These are phyloP conservation scores for Pezicula neosporulosa DNA, from an alignment of 2,329 filamentous ascomycete genomes.

Conservation along the genomic window DNA sequence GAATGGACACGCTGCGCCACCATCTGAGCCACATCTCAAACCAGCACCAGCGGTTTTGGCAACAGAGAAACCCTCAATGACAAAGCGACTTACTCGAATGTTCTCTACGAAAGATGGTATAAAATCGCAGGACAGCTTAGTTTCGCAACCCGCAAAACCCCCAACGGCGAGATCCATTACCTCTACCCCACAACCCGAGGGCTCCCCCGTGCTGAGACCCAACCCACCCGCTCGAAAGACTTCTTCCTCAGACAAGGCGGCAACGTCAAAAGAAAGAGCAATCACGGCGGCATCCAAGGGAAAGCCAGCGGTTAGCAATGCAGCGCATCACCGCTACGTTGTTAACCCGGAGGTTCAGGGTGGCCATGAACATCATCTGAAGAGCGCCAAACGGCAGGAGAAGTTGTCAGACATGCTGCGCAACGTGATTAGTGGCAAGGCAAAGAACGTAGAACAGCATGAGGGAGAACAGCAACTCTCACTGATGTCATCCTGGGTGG, in stretches of 20 bases:
- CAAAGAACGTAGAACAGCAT: constrained; percentile 64
- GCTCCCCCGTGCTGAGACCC: constrained; percentile 23
- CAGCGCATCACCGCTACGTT: constrained; percentile 44
- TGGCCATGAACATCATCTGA: constrained; percentile 83
- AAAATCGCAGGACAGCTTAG: constrained; percentile 20
- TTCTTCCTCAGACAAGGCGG: constrained; percentile 38
- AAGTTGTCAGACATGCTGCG: constrained; percentile 92
- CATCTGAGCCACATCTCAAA: constrained; percentile 20
- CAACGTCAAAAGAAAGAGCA: constrained; percentile 25
- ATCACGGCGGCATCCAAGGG: constrained; percentile 22
- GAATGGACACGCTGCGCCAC: constrained; percentile 27
- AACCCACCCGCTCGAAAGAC: constrained; percentile 40
- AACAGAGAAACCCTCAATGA: constrained; percentile 56
- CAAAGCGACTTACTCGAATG: constrained; percentile 62
- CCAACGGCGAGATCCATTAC: constrained; percentile 21
- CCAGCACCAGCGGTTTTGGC: constrained; percentile 12
- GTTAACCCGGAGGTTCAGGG: constrained; percentile 52
- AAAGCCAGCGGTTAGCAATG: constrained; percentile 19
- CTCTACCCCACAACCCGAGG: constrained; percentile 29
- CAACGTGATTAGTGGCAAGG: constrained; percentile 75
- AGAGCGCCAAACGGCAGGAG: constrained; percentile 87
- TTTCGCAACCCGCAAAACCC: constrained; percentile 15
- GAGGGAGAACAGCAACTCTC: constrained; percentile 78
- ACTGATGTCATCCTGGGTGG: constrained; percentile 93
- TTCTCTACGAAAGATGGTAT: constrained; percentile 55